These are phyloP conservation scores for Nigrospora sphaerica DNA, from an alignment of 2,329 filamentous ascomycete species.

Conservation along the genomic window DNA sequence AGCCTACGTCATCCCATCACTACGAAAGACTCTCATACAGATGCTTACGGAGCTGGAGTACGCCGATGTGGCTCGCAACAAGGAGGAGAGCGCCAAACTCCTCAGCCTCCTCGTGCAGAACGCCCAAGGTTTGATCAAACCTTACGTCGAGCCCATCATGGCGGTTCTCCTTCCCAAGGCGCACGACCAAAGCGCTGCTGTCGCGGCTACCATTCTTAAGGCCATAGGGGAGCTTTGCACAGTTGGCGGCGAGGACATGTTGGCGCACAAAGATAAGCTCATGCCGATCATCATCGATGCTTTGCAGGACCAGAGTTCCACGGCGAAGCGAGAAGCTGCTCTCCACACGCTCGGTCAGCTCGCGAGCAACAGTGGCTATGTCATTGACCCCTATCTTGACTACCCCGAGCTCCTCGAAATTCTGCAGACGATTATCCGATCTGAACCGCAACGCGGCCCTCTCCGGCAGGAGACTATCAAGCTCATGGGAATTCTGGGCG, in stretches of 20 bases:
- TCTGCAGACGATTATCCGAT: constrained; percentile 87
- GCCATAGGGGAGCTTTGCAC: constrained; percentile 91
- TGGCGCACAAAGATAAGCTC: constrained; percentile 79
- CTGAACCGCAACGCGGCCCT: constrained; percentile 74
- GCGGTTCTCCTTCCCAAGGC: constrained; percentile 91
- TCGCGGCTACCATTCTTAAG: constrained; percentile 90
- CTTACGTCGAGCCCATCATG: constrained; percentile 95
- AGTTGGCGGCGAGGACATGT: constrained; percentile 91
- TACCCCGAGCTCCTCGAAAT: constrained; percentile 92
- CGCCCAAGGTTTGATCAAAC: constrained; percentile 86
- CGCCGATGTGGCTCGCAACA: constrained; percentile 86
- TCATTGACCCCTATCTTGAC: constrained; percentile 91
- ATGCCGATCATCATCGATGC: constrained; percentile 96
- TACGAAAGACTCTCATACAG: constrained; percentile 92
- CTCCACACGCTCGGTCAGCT: constrained; percentile 86
- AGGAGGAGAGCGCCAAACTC: constrained; percentile 91
- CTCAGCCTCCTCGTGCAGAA: constrained; percentile 90
- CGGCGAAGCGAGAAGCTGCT: constrained; percentile 83
- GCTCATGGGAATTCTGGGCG: constrained; percentile 89
- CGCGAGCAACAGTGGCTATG: constrained; percentile 93
- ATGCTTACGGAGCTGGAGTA: constrained; percentile 95
- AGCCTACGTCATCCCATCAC: constrained; percentile 91
- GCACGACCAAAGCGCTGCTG: constrained; percentile 74
- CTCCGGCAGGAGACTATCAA: constrained; percentile 93
- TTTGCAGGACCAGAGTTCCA: constrained; percentile 87